Percentiles rank a stretch among this genome's conserved stretches.
Evolutionary conservation across 1,139 yeast genomes (phyloP).

Genomic region (Candida neerlandica): DNA sequence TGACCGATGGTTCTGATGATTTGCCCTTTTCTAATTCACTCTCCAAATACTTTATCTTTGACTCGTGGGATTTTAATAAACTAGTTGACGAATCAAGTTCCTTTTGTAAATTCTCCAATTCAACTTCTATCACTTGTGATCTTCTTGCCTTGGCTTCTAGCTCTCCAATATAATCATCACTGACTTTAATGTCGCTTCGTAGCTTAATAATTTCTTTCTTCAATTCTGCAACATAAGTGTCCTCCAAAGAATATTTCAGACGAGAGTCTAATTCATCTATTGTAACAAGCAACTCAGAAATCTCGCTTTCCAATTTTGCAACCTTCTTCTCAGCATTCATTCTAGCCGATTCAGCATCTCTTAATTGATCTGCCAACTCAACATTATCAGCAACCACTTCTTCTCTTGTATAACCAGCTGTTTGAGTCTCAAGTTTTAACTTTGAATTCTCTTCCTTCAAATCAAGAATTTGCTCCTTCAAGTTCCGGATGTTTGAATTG

Average conservation of each 20-base stretch:
- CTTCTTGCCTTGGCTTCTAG: slow-evolving; percentile 3
- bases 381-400: slow-evolving; percentile 8
- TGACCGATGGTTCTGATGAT: slow-evolving; percentile 1
- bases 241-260: neutral
- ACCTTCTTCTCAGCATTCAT: slow-evolving; percentile 5
- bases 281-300: slow-evolving; percentile 6
- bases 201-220: slow-evolving; percentile 5
- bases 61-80: slow-evolving; percentile 3
- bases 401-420: neutral
- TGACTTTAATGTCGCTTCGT: slow-evolving; percentile 2
- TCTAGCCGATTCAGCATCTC: slow-evolving; percentile 5
- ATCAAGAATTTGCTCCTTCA: slow-evolving; percentile 1
- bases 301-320: slow-evolving; percentile 4
- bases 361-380: slow-evolving; percentile 6
- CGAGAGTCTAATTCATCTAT: slow-evolving; percentile 1
- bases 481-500: slow-evolving; percentile 1
- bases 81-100: slow-evolving; percentile 3
- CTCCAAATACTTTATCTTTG: slow-evolving; percentile 3
- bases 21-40: slow-evolving; percentile 6
- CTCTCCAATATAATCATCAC: slow-evolving; percentile 7
- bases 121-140: neutral
- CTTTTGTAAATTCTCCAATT: slow-evolving; percentile 4
- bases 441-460: slow-evolving; percentile 6
- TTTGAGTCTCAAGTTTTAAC: slow-evolving; percentile 4
- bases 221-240: slow-evolving; percentile 5